Conservation (phyloP, 768 basidiomycete species). For the Hydnum rufescens region DNA sequence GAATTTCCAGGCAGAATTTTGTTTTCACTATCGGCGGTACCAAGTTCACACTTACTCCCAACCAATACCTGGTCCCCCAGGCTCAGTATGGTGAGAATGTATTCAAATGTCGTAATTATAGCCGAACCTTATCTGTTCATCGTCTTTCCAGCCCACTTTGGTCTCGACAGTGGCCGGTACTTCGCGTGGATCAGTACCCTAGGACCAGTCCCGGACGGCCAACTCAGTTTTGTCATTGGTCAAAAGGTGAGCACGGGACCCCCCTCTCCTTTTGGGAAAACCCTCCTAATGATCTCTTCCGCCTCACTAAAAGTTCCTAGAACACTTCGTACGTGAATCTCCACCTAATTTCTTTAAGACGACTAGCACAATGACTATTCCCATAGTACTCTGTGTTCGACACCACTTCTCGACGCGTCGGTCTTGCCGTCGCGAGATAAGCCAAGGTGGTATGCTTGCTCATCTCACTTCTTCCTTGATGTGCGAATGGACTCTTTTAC, state of each 20-base stretch:
- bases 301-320: constrained; percentile 1
- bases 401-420: neutral
- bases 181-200: neutral
- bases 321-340: neutral
- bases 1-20: neutral
- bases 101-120: neutral
- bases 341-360: neutral
- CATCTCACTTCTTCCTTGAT: too few species aligned
- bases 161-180: neutral
- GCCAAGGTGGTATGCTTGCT: too few species aligned
- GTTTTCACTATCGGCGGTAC: neutral
- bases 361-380: neutral
- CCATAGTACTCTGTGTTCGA: constrained; percentile 1
- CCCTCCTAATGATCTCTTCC: too few species aligned
- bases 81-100: neutral
- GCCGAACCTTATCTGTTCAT: neutral
- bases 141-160: neutral
- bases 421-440: neutral
- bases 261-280: too few species aligned
- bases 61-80: neutral
- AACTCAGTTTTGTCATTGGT: neutral
- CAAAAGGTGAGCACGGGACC: too few species aligned
- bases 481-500: too few species aligned
- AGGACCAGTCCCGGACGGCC: neutral
- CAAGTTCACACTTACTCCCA: neutral